Conservation (phyloP, 2,329 filamentous ascomycete genomes). For the Paracoccidioides lutzii region DNA sequence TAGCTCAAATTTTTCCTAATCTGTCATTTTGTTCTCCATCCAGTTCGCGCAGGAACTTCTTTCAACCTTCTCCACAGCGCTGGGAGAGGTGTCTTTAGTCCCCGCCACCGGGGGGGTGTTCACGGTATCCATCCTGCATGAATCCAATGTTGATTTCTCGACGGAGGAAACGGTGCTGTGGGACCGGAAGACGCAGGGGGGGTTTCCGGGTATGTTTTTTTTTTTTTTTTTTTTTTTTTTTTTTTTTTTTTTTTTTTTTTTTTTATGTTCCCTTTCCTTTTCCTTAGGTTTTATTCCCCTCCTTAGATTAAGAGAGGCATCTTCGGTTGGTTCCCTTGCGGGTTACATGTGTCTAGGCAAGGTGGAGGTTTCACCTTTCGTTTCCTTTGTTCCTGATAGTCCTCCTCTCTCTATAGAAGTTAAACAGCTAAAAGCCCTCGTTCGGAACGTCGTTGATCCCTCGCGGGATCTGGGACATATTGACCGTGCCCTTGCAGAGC, state of each 20-base stretch:
- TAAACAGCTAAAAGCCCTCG: constrained; percentile 74
- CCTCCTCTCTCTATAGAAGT: constrained; percentile 44
- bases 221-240: not conserved
- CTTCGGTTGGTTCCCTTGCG: too few species aligned
- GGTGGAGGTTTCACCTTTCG: too few species aligned
- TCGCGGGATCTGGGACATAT: constrained; percentile 68
- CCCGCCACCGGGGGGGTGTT: constrained; percentile 79
- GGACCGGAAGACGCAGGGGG: constrained; percentile 76
- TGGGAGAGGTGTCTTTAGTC: constrained; percentile 79
- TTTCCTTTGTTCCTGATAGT: not conserved
- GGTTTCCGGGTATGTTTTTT: constrained; percentile 56
- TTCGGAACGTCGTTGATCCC: constrained; percentile 73
- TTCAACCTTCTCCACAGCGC: constrained; percentile 70
- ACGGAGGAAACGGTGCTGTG: constrained; percentile 52
- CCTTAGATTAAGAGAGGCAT: too few species aligned
- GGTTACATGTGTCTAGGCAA: too few species aligned
- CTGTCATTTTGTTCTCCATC: not conserved
- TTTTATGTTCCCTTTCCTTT: constrained; percentile 3
- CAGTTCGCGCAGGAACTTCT: constrained; percentile 91
- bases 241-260: not conserved
- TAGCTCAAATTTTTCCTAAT: not conserved
- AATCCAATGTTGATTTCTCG: constrained; percentile 13
- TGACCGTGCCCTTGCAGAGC: constrained; percentile 40
- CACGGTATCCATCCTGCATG: constrained; percentile 49
- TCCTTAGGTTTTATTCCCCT: not conserved